Evolutionary conservation across 1,284 basidiomycete genomes (phyloP).

Genomic region (Athelia psychrophila): DNA sequence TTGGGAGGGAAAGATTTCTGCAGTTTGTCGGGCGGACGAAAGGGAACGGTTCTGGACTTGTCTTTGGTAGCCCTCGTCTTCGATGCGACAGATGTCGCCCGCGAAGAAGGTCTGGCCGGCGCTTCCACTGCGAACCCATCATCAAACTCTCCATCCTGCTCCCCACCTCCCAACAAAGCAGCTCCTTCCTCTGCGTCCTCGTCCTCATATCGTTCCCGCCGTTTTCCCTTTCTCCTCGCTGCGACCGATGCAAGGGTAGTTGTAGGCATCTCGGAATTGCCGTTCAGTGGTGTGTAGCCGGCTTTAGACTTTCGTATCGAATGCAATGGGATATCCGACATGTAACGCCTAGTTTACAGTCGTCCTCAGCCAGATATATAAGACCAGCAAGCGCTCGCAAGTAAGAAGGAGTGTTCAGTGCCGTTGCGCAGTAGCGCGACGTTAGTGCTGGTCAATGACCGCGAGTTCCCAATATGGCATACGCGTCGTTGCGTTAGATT

Average conservation of each 20-base stretch:
- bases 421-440: too few relatives aligned
- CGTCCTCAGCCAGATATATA: too few relatives aligned
- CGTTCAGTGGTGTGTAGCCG: constrained; percentile 43
- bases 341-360: constrained; percentile 16
- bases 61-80: constrained; percentile 44
- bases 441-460: too few relatives aligned
- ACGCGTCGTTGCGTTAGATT: neutral
- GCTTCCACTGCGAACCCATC: constrained; percentile 22
- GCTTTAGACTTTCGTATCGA: constrained; percentile 49
- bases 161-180: constrained; percentile 41
- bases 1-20: constrained; percentile 77
- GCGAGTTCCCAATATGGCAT: too few relatives aligned
- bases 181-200: constrained; percentile 56
- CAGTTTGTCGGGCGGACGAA: constrained; percentile 74
- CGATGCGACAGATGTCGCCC: constrained; percentile 30
- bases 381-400: too few relatives aligned
- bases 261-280: constrained; percentile 29
- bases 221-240: constrained; percentile 35
- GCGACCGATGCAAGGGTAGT: constrained; percentile 30
- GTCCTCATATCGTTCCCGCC: constrained; percentile 53
- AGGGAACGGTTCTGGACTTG: constrained; percentile 75
- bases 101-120: constrained; percentile 18
- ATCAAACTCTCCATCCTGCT: constrained; percentile 29
- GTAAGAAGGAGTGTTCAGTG: too few relatives aligned
- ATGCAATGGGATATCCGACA: constrained; percentile 73